A percentile compares a stretch with the other conserved stretches of the same genome.
Evolutionary conservation across 2,329 filamentous ascomycete genomes (phyloP).

Genomic region (Apiospora pterosperma): DNA sequence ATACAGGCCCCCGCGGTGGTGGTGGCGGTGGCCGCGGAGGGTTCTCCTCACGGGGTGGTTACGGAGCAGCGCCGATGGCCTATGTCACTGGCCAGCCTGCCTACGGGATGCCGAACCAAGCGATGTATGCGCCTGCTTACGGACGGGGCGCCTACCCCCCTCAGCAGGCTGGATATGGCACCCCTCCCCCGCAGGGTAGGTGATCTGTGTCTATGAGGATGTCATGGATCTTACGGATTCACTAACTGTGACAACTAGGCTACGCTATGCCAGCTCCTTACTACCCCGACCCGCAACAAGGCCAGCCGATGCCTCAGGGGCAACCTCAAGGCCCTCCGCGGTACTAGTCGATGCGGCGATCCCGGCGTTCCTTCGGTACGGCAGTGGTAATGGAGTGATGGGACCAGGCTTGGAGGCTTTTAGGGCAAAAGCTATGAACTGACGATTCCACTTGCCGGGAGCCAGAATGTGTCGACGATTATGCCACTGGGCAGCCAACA

Average conservation of each 20-base stretch:
- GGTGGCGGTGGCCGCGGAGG: conserved; percentile 37
- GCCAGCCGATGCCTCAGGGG: conserved; percentile 32
- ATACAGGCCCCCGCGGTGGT: conserved; percentile 64
- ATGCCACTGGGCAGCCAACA: background rate
- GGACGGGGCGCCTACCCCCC: conserved; percentile 39
- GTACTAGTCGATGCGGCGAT: conserved; percentile 30
- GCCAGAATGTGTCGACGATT: background rate
- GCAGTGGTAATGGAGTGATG: background rate
- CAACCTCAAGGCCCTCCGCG: conserved; percentile 36
- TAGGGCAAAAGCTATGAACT: background rate
- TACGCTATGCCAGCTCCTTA: conserved; percentile 31
- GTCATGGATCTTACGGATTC: background rate
- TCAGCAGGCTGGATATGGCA: conserved; percentile 36
- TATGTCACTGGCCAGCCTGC: conserved; percentile 32
- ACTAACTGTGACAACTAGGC: conserved; percentile 13
- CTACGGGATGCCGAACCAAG: conserved; percentile 32
- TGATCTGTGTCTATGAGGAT: background rate
- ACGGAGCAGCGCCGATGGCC: conserved; percentile 29
- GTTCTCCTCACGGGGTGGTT: conserved; percentile 15
- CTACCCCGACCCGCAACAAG: conserved; percentile 42
- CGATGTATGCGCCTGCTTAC: conserved; percentile 39
- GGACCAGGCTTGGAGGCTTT: background rate
- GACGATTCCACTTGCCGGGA: background rate
- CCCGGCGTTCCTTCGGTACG: background rate
- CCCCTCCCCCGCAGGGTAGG: conserved; percentile 41